Evolutionary conservation across 345 rosid species (phyloP).

Genomic region (Abelmoschus esculentus): DNA sequence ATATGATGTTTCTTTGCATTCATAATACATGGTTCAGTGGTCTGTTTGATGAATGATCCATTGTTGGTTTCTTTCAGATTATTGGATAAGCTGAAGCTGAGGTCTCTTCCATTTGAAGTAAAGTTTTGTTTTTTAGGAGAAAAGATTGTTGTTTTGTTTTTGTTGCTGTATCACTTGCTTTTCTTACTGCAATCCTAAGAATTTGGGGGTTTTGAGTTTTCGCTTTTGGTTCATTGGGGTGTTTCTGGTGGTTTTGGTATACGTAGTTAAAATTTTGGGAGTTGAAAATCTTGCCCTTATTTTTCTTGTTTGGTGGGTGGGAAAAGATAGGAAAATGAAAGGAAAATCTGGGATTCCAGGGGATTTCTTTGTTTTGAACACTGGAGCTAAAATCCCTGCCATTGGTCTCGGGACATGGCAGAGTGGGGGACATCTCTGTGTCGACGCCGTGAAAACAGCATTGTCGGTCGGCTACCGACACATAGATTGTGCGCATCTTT

Average conservation of each 20-base stretch:
- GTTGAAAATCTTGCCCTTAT: constrained; percentile 1
- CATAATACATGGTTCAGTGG: neutral
- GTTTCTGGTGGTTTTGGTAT: no score
- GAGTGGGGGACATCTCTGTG: constrained; percentile 52
- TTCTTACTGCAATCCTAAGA: neutral
- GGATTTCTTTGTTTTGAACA: constrained; percentile 40
- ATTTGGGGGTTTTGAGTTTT: neutral
- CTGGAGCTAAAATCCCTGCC: constrained; percentile 53
- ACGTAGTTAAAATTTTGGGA: neutral
- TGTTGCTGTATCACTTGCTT: neutral
- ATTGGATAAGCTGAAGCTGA: constrained; percentile 7
- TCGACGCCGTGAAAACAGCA: constrained; percentile 48
- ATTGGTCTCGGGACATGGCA: constrained; percentile 66
- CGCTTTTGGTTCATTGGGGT: neutral
- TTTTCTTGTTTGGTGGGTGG: neutral
- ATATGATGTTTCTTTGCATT: neutral
- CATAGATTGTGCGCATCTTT: constrained; percentile 58
- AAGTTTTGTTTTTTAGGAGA: neutral
- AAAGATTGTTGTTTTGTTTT: constrained; percentile 1
- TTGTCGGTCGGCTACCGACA: constrained; percentile 51
- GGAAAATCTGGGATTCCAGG: constrained; percentile 36
- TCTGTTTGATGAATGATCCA: neutral
- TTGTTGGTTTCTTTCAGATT: constrained; percentile 13
- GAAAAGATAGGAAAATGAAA: constrained; percentile 28
- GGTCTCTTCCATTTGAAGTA: neutral